phyloP scores from a whole-genome alignment of 192 early-diverging fungal species.

The Rhizophagus sp. region DNA sequence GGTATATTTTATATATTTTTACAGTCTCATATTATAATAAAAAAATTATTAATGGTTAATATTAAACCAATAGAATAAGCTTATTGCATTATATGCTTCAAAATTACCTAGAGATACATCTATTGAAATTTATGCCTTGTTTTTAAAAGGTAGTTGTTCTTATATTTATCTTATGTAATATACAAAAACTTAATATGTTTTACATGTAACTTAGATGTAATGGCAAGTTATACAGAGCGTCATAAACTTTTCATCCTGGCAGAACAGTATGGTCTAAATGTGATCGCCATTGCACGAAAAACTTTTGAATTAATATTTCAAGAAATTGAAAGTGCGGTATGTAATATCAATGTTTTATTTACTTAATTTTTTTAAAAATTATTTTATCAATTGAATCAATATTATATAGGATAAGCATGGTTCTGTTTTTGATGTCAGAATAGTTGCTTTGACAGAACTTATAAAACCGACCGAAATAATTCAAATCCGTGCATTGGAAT shows the following conservation, averaged over 20 bases:
- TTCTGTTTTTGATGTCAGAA: neutral
- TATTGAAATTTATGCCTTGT: conserved; percentile 16
- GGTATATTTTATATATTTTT: neutral
- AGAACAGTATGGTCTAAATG: conserved; percentile 1
- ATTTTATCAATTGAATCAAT: neutral
- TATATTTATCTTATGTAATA: neutral
- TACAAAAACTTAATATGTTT: neutral
- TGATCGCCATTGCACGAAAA: neutral
- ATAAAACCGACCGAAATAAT: neutral
- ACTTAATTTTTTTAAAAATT: no score
- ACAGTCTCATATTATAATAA: neutral
- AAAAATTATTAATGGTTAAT: neutral
- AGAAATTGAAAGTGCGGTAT: neutral
- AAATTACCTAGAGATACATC: conserved; percentile 17
- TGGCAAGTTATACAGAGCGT: neutral
- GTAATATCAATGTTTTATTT: neutral
- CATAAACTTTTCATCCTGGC: neutral
- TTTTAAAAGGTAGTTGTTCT: conserved; percentile 5
- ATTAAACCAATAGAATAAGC: neutral
- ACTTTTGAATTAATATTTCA: conserved; percentile 23
- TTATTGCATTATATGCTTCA: conserved; percentile 23
- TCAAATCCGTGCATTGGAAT: conserved; percentile 17
- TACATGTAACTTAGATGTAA: neutral
- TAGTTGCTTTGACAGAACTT: neutral
- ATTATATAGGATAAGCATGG: neutral